Evolutionary conservation across 257 asterid species (phyloP).

Genomic region (Echium plantagineum): DNA sequence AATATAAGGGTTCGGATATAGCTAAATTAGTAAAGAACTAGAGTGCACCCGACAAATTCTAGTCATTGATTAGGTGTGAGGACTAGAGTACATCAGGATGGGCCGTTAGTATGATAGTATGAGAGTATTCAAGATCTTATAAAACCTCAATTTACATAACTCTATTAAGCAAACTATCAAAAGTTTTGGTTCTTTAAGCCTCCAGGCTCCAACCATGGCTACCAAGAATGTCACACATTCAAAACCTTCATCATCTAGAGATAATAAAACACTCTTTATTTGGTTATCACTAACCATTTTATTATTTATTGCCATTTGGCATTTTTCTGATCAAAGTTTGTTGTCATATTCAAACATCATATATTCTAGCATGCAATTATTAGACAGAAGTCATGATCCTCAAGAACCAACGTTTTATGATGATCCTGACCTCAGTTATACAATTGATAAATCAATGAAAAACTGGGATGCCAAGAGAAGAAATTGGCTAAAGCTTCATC

Average conservation of each 20-base stretch:
- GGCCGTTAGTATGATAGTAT: no score
- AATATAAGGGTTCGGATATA: no score
- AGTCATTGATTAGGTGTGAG: no score
- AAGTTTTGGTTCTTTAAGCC: not conserved
- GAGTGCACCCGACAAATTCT: no score
- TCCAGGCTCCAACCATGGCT: slow-evolving; percentile 18
- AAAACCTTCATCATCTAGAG: slow-evolving; percentile 19
- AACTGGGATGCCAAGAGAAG: slow-evolving; percentile 59
- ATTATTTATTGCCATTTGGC: slow-evolving; percentile 29
- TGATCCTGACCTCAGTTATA: slow-evolving; percentile 39
- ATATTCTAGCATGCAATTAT: not conserved
- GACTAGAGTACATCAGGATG: no score
- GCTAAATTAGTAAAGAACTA: no score
- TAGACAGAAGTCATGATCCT: slow-evolving; percentile 22
- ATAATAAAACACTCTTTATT: slow-evolving; percentile 14
- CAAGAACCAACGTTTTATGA: slow-evolving; percentile 50
- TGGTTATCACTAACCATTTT: slow-evolving; percentile 17
- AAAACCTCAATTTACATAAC: not conserved
- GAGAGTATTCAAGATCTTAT: no score
- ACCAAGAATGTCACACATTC: slow-evolving; percentile 19
- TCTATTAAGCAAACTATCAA: not conserved
- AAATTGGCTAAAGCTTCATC: slow-evolving; percentile 48
- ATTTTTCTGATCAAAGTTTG: slow-evolving; percentile 21
- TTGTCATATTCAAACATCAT: slow-evolving; percentile 8
- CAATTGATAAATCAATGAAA: slow-evolving; percentile 37